These are phyloP conservation scores for Pneumocystis wakefieldiae DNA, from an alignment of 1,139 yeast genomes.

Conservation along the genomic window DNA sequence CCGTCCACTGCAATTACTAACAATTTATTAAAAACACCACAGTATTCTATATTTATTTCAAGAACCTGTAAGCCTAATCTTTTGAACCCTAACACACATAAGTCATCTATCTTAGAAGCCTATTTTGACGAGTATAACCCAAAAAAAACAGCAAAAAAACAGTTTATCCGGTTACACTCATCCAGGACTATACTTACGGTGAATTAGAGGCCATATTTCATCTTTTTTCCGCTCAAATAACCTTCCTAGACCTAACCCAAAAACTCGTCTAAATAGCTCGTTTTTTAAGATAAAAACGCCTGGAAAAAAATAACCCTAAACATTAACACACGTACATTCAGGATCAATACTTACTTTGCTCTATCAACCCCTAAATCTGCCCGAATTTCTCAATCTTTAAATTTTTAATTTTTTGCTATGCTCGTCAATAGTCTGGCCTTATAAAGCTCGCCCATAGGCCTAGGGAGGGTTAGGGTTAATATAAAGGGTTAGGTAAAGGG, in stretches of 20 bases:
- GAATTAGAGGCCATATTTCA: not conserved
- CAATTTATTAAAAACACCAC: not conserved
- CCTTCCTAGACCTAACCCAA: not conserved
- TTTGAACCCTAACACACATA: constrained; percentile 9
- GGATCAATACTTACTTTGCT: not conserved
- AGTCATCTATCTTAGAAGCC: not conserved
- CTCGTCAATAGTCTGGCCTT: not conserved
- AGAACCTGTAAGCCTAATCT: constrained; percentile 14
- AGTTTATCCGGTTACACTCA: not conserved
- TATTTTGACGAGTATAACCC: not conserved
- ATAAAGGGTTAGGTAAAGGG: too few species aligned
- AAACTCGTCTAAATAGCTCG: not conserved
- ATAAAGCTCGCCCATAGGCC: too few species aligned
- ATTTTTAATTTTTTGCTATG: not conserved
- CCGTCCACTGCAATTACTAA: constrained; percentile 87
- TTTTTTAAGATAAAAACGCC: not conserved
- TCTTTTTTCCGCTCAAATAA: constrained; percentile 1
- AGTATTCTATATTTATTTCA: not conserved
- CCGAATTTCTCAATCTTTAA: not conserved
- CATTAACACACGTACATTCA: not conserved
- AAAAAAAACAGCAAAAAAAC: not conserved
- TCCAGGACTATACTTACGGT: not conserved
- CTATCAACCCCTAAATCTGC: too few species aligned
- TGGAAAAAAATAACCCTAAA: not conserved
- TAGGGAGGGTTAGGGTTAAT: too few species aligned